Base-by-base conservation (phyloP, 129 eudicot genomes). In the Chrysanthemum makinoi region DNA sequence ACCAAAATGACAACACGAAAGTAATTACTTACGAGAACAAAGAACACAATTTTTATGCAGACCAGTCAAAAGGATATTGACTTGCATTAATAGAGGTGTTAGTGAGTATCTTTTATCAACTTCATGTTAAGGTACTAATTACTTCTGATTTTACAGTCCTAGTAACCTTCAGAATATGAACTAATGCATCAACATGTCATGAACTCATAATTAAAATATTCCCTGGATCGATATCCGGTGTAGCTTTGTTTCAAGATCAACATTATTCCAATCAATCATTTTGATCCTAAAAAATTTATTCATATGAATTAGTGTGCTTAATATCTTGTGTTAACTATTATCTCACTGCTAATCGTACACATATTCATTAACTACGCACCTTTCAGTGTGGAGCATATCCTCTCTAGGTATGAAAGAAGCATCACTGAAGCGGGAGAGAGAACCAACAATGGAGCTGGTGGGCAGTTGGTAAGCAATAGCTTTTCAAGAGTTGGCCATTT, bases 401-500 rank as follows among this genome's bases (percentile, higher is more conserved):
- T 61, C 6, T 59, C 47, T 26, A 70, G 66, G 26, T 70, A 57
- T 44, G 43, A 70, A 54, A 56, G 58, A 18, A 57, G 15, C 46
- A 3, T 15, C 33, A 15, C 47, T 19, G 46, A 70, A 57, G 55
- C 18, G 24, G 44, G 15, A 17, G 75, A 56, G 39, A 43, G 35
- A 7, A 56, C 22, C 20, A n/a, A n/a, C 28, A 49, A 24, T 19
- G 20, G 26, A 52, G 73, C n/a, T 39, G 66, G 2, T 0, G 15
- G 0, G 44, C 66, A 70, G 57, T 43, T 57, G 58, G 66, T 70
- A 56, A 70, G 66, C 66, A 10, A 11, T 14, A 22, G 30, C 19
- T 11, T 61, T 4, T 26, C 15, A 3, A 61, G 2, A 61, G 44
- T 14, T 4, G 61, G 2, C 19, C 9, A 22, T 60, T 47, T 9